Conservation (phyloP, 371 early-diverging fungal genomes). For the Mycotypha africana region DNA sequence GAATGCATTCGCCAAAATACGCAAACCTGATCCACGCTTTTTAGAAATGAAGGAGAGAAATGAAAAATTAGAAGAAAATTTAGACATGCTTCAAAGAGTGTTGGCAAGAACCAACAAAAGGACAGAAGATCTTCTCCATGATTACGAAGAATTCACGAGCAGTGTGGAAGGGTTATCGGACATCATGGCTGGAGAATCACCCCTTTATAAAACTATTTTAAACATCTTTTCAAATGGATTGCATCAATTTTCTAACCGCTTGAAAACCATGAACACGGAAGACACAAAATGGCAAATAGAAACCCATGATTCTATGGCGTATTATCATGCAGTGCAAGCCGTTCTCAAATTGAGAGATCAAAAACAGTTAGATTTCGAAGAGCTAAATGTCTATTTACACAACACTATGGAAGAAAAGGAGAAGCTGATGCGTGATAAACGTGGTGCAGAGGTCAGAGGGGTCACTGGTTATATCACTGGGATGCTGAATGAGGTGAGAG, state of each 20-base stretch:
- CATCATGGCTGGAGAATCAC: too few species aligned
- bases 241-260: conserved; percentile 49
- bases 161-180: conserved; percentile 67
- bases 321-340: conserved; percentile 83
- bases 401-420: conserved; percentile 59
- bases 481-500: conserved; percentile 86
- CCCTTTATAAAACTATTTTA: conserved; percentile 64
- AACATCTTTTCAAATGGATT: conserved; percentile 60
- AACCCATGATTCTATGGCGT: conserved; percentile 81
- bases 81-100: conserved; percentile 73
- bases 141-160: conserved; percentile 75
- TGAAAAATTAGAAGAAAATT: conserved; percentile 79
- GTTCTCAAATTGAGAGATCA: conserved; percentile 83
- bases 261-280: conserved; percentile 51
- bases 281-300: conserved; percentile 75
- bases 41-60: conserved; percentile 73
- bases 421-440: conserved; percentile 47
- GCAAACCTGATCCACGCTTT: conserved; percentile 83
- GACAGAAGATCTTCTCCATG: conserved; percentile 70
- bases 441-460: conserved; percentile 39
- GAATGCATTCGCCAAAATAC: conserved; percentile 88
- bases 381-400: conserved; percentile 71
- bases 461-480: conserved; percentile 74
- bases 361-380: conserved; percentile 92
- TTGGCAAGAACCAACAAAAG: conserved; percentile 71